These are phyloP conservation scores for Phaeodactylum tricornutum DNA, from an alignment of 108 stramenopile species.

Conservation along the genomic window DNA sequence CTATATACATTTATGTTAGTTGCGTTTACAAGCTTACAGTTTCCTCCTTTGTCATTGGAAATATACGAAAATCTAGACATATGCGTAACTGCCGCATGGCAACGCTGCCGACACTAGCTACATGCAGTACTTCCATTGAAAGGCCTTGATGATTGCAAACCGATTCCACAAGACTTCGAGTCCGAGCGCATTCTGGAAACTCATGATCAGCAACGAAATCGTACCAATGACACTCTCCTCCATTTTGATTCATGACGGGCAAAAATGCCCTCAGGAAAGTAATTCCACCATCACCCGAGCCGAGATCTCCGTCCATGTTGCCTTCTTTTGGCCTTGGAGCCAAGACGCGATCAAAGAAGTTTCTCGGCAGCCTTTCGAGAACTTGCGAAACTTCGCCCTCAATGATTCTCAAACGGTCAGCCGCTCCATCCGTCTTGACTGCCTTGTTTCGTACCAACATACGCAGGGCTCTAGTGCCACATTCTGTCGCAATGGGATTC, in stretches of 20 bases:
- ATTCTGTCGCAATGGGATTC: slow-evolving; percentile 63
- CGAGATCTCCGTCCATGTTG: slow-evolving; percentile 65
- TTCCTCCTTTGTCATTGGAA: not conserved
- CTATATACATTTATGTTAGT: not conserved
- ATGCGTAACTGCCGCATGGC: slow-evolving; percentile 79
- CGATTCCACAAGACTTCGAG: slow-evolving; percentile 34
- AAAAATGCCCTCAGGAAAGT: slow-evolving; percentile 48
- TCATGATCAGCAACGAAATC: slow-evolving; percentile 80
- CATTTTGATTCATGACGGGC: slow-evolving; percentile 43
- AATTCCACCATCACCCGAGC: slow-evolving; percentile 57
- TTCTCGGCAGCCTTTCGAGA: slow-evolving; percentile 28
- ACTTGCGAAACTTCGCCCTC: slow-evolving; percentile 71
- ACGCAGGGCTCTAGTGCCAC: slow-evolving; percentile 43
- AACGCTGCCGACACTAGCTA: slow-evolving; percentile 66
- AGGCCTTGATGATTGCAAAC: slow-evolving; percentile 41
- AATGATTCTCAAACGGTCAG: slow-evolving; percentile 53
- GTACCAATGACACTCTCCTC: slow-evolving; percentile 80
- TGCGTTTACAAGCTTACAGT: not conserved
- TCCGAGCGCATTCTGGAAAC: slow-evolving; percentile 48
- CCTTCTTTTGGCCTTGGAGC: slow-evolving; percentile 84
- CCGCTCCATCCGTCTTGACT: slow-evolving; percentile 57
- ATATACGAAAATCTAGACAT: slow-evolving; percentile 65
- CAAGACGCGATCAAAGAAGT: slow-evolving; percentile 59
- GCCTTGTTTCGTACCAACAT: slow-evolving; percentile 73
- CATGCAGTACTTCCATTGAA: slow-evolving; percentile 55